phyloP scores from a whole-genome alignment of 305 asterid genomes.

The Rubia peregrina region DNA sequence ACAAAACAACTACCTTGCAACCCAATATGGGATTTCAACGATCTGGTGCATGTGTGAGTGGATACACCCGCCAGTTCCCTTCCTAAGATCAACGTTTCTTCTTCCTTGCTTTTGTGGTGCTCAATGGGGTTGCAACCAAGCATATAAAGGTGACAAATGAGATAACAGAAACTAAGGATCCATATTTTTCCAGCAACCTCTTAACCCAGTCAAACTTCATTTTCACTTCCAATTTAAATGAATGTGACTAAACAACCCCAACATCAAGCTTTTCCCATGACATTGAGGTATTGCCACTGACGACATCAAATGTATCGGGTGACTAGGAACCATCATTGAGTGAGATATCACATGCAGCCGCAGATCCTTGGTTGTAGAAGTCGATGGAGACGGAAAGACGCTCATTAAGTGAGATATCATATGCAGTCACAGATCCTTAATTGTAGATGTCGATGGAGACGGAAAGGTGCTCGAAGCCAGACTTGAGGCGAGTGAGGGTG shows the following conservation, averaged over 20 bases:
- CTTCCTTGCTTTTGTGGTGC: slow-evolving; percentile 67
- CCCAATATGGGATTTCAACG: too few relatives aligned
- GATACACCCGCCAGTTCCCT: background rate
- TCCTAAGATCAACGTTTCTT: slow-evolving; percentile 63
- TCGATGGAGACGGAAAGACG: too few relatives aligned
- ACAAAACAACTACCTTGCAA: background rate
- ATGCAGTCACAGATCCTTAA: slow-evolving; percentile 63
- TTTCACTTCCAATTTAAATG: slow-evolving; percentile 86
- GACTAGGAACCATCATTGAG: slow-evolving; percentile 81
- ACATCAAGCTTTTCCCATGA: slow-evolving; percentile 94
- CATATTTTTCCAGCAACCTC: slow-evolving; percentile 59
- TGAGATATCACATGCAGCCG: slow-evolving; percentile 28
- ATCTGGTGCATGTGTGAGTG: background rate
- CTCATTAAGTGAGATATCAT: too few relatives aligned
- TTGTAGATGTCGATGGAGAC: slow-evolving; percentile 77
- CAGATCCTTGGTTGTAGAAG: too few relatives aligned
- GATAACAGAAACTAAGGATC: slow-evolving; percentile 62
- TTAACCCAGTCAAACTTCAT: slow-evolving; percentile 9
- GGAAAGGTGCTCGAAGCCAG: slow-evolving; percentile 69
- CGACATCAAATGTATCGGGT: slow-evolving; percentile 43
- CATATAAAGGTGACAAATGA: slow-evolving; percentile 57
- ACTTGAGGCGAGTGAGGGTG: slow-evolving; percentile 59
- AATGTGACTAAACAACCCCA: slow-evolving; percentile 61
- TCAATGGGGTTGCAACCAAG: slow-evolving; percentile 79
- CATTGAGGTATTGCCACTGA: slow-evolving; percentile 69